Conservation (phyloP, 805 yeast genomes). For the Yarrowia yakushimensis region DNA sequence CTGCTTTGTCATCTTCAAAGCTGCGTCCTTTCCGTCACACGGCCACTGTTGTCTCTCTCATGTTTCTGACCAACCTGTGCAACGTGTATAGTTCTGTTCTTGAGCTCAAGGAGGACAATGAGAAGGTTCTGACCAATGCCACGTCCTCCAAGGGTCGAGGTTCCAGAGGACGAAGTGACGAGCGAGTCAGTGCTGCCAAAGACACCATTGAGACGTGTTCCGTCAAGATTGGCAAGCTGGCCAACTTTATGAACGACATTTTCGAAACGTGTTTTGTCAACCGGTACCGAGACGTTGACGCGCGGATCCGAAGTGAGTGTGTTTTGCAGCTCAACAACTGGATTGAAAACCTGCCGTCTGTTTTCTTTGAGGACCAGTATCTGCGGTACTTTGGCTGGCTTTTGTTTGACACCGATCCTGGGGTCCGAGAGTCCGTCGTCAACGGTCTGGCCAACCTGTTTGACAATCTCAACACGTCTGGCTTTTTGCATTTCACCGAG, state of each 20-base stretch:
- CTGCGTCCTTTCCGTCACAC: slow-evolving; percentile 68
- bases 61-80: slow-evolving; percentile 60
- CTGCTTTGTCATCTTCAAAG: slow-evolving; percentile 64
- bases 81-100: slow-evolving; percentile 35
- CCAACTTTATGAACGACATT: slow-evolving; percentile 58
- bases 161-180: slow-evolving; percentile 12
- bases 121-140: slow-evolving; percentile 1
- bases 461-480: slow-evolving; percentile 49
- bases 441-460: slow-evolving; percentile 52
- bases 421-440: slow-evolving; percentile 64
- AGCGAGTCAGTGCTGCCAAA: slow-evolving; percentile 18
- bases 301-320: slow-evolving; percentile 66
- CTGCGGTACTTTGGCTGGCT: slow-evolving; percentile 82
- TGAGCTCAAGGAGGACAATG: slow-evolving; percentile 26
- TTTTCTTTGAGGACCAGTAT: slow-evolving; percentile 64
- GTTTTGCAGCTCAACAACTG: slow-evolving; percentile 60
- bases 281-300: slow-evolving; percentile 77
- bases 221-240: slow-evolving; percentile 37
- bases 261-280: slow-evolving; percentile 65
- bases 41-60: slow-evolving; percentile 56
- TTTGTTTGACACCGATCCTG: slow-evolving; percentile 61
- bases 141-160: not conserved
- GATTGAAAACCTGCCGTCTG: slow-evolving; percentile 68
- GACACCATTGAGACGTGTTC: slow-evolving; percentile 17
- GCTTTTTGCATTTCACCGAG: slow-evolving; percentile 74